Evolutionary conservation across 805 yeast genomes (phyloP).

Genomic region (Zygosaccharomyces pseudorouxii): DNA sequence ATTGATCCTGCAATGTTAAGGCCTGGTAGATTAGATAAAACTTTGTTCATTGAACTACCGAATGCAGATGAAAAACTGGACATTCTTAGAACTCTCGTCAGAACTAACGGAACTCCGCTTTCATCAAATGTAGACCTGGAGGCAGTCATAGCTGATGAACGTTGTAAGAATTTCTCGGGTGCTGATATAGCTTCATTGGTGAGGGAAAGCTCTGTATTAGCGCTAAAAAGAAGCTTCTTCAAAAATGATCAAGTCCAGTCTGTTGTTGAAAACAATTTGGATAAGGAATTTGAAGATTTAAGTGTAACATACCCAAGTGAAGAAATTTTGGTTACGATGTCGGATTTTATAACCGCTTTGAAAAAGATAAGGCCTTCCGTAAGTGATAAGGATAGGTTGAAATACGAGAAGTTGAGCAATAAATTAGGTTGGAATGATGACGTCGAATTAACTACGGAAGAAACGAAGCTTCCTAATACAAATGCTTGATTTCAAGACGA

Average conservation of each 20-base stretch:
- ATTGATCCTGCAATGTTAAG: conserved; percentile 97
- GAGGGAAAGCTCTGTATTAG: conserved; percentile 89
- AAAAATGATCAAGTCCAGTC: conserved; percentile 40
- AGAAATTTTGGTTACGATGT: conserved; percentile 51
- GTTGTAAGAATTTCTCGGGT: conserved; percentile 89
- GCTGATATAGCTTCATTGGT: conserved; percentile 92
- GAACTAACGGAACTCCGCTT: conserved; percentile 71
- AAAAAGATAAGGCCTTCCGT: conserved; percentile 83
- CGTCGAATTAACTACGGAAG: conserved; percentile 28
- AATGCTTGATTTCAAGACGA: background rate
- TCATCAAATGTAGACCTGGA: conserved; percentile 55
- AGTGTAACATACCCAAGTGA: conserved; percentile 32
- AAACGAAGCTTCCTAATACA: background rate
- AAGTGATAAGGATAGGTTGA: conserved; percentile 72
- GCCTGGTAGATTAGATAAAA: conserved; percentile 94
- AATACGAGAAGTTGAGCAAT: conserved; percentile 69
- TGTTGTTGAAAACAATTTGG: conserved; percentile 45
- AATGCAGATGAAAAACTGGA: conserved; percentile 71
- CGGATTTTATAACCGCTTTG: conserved; percentile 71
- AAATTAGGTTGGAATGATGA: conserved; percentile 67
- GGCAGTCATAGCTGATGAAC: conserved; percentile 62
- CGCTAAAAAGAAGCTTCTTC: conserved; percentile 73
- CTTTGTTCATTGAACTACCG: conserved; percentile 87
- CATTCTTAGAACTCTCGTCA: conserved; percentile 71
- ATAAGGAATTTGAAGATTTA: conserved; percentile 39